A percentile compares a stretch with the other conserved stretches of the same genome.
Conservation (phyloP, 768 basidiomycete genomes). For the Naematelia encephala region DNA sequence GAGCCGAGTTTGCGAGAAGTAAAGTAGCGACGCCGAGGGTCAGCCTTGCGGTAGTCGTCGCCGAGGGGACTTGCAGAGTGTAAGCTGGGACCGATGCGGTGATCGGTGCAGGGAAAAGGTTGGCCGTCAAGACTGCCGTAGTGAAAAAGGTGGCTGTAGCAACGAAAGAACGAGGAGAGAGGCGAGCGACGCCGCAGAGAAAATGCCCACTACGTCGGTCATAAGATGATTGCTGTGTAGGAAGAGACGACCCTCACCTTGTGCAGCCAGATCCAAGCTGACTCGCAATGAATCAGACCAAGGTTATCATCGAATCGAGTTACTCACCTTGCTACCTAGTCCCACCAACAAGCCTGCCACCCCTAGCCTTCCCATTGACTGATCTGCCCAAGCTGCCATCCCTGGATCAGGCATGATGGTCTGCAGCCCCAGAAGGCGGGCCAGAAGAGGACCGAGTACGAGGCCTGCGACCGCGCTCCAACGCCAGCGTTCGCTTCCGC, state of each 20-base stretch:
- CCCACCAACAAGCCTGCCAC: constrained; percentile 48
- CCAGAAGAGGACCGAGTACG: constrained; percentile 22
- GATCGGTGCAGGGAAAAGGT: constrained; percentile 14
- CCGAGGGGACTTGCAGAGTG: too few relatives aligned
- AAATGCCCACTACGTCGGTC: constrained; percentile 53
- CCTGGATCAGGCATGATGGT: constrained; percentile 14
- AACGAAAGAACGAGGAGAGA: constrained; percentile 47
- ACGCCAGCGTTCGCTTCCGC: constrained; percentile 26
- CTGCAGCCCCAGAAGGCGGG: constrained; percentile 6
- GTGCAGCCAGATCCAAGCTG: constrained; percentile 52
- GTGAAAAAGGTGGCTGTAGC: constrained; percentile 47
- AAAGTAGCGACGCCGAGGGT: background rate
- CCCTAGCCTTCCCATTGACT: constrained; percentile 14
- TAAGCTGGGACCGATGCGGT: background rate
- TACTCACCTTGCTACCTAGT: constrained; percentile 49
- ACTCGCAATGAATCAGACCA: background rate
- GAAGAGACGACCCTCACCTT: constrained; percentile 11
- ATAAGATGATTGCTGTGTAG: background rate
- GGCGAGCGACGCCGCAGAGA: constrained; percentile 50
- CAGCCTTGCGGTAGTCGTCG: background rate
- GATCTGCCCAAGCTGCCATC: constrained; percentile 4
- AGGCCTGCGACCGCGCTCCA: constrained; percentile 31
- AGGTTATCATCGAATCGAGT: background rate
- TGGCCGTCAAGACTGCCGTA: constrained; percentile 39
- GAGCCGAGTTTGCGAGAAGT: constrained; percentile 1